Base-by-base conservation (phyloP, 1,139 yeast genomes). In the Lodderomyces beijingensis region DNA sequence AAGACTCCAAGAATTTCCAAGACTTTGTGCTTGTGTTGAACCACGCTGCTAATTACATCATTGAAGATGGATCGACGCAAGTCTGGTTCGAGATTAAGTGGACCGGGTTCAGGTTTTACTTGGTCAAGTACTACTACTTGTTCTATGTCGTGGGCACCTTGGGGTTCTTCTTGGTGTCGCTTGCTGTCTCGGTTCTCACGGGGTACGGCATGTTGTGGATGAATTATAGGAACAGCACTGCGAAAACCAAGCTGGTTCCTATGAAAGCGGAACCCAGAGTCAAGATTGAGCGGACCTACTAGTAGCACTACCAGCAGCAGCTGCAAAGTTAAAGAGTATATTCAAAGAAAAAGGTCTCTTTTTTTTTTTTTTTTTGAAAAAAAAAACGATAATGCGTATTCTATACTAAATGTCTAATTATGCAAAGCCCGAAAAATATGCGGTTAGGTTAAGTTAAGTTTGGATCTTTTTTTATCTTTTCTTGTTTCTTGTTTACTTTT, bases 91-190 rank as follows among this genome's bases (percentile, higher is more conserved):
- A 41, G 14, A 49, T 59, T 8, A 57, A 68, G 32, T 76, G 79
- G 71, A 57, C 54, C 13, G 89, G 89, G 0, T 51, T 81, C 31
- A 57, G 85, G 23, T 77, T 70, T 50, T 70, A 76, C 39, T 50
- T 82, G 50, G 70, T 68, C 35, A 60, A 69, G 31, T 73, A 77
- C 49, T 72, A 70, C 35, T 47, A 59, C 11, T 34, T 62, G 0
- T 65, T 74, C 32, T 66, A 77, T 37, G n/a, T 71, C 1, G 25
- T 71, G 7, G 87, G 86, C 1, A 70, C 72, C 1, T 36, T 52
- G 0, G 20, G 64, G 1, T 70, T 79, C 42, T 79, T 84, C 79
- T 34, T 39, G 11, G 36, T 62, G 29, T 55, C 75, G 37, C 53
- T 66, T 5, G 22, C 43, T 11, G 38, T 57, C 20, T 53, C 65